phyloP scores from a whole-genome alignment of 1,284 basidiomycete genomes.

The Takashimella tepidaria region DNA sequence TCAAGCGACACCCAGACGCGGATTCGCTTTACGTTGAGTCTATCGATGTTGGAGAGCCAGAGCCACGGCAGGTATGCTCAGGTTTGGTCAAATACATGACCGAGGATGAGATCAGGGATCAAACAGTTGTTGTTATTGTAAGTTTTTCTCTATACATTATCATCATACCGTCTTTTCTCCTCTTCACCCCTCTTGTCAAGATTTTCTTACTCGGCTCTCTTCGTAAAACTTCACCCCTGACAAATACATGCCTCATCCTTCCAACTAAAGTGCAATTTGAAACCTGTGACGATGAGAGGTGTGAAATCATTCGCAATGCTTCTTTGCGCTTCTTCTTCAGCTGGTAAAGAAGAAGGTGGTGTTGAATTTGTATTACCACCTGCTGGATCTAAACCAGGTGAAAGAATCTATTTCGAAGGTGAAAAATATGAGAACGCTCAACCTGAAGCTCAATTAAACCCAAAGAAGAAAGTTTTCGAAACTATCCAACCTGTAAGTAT shows the following conservation, averaged over 20 bases:
- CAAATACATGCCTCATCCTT: no score
- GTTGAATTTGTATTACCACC: slow-evolving; percentile 88
- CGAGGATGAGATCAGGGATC: slow-evolving; percentile 84
- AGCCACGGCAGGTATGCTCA: slow-evolving; percentile 88
- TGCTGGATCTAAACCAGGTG: slow-evolving; percentile 76
- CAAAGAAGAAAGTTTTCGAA: slow-evolving; percentile 97
- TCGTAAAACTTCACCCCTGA: no score
- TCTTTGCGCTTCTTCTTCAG: slow-evolving; percentile 78
- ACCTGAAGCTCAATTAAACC: slow-evolving; percentile 78
- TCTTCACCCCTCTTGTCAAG: no score
- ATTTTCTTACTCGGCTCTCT: no score
- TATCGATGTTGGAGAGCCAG: slow-evolving; percentile 87
- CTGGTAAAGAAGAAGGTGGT: slow-evolving; percentile 83
- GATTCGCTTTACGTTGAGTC: slow-evolving; percentile 87
- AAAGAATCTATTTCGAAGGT: slow-evolving; percentile 89
- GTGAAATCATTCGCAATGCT: slow-evolving; percentile 97
- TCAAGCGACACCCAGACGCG: slow-evolving; percentile 89
- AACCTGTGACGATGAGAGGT: slow-evolving; percentile 91
- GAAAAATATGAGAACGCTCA: slow-evolving; percentile 67
- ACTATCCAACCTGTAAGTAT: slow-evolving; percentile 74
- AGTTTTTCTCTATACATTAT: slow-evolving; percentile 40
- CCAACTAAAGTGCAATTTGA: slow-evolving; percentile 81
- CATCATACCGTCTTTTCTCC: slow-evolving; percentile 2
- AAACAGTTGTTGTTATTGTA: slow-evolving; percentile 78
- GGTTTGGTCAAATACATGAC: slow-evolving; percentile 92